A percentile compares a stretch with the other conserved stretches of the same genome.
Evolutionary conservation across 768 basidiomycete genomes (phyloP).

Genomic region (Tulasnella sp.): DNA sequence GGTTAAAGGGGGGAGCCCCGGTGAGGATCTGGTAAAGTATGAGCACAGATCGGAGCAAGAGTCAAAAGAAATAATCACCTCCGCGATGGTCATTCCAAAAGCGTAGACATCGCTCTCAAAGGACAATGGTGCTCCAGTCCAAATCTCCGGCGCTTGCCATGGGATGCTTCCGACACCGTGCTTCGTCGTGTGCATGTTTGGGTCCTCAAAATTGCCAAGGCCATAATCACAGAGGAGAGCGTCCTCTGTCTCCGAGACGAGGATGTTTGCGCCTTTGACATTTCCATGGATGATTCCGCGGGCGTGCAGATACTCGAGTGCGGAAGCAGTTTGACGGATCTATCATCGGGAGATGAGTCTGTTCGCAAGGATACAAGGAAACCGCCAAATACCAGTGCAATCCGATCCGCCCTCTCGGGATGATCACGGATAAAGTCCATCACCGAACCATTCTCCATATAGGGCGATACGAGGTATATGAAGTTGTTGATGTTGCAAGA

Average conservation of each 20-base stretch:
- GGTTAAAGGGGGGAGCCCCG: neutral
- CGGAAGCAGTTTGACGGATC: neutral
- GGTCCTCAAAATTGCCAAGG: neutral
- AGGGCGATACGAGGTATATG: neutral
- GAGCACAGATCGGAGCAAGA: no score
- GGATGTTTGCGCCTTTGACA: neutral
- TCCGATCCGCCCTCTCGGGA: no score
- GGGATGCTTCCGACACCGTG: neutral
- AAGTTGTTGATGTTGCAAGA: neutral
- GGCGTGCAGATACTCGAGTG: neutral
- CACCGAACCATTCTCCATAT: no score
- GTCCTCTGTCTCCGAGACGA: neutral
- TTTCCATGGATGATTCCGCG: neutral
- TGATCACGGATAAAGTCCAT: no score
- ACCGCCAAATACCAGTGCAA: no score
- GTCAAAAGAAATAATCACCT: neutral
- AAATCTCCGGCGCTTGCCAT: neutral
- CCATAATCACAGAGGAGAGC: neutral
- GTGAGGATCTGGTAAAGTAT: neutral
- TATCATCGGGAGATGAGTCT: no score
- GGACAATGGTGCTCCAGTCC: neutral
- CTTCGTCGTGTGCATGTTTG: neutral
- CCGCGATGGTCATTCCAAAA: neutral
- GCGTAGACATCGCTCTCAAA: neutral
- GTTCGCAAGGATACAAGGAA: no score